A percentile compares a stretch with the other conserved stretches of the same genome.
phyloP scores from a whole-genome alignment of 2,329 filamentous ascomycete species.

The Penicillium sclerotiorum region DNA sequence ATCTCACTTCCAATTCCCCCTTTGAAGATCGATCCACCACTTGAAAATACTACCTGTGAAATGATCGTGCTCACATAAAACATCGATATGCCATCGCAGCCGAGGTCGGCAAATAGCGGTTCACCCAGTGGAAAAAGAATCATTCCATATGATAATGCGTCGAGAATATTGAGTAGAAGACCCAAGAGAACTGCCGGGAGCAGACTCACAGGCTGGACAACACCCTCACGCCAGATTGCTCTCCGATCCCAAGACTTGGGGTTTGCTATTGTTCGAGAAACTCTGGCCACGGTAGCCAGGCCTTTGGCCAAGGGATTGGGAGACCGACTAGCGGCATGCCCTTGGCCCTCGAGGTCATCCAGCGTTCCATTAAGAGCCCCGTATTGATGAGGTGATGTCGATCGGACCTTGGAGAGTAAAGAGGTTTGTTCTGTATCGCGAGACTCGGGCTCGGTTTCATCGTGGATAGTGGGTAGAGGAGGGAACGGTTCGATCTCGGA shows the following conservation, averaged over 20 bases:
- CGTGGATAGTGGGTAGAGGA: conserved; percentile 17
- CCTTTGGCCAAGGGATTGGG: conserved; percentile 18
- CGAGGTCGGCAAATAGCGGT: conserved; percentile 80
- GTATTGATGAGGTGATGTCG: conserved; percentile 34
- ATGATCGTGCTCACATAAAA: conserved; percentile 98
- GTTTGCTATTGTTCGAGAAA: conserved; percentile 49
- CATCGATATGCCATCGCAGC: conserved; percentile 93
- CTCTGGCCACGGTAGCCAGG: conserved; percentile 23
- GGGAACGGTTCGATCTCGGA: conserved; percentile 20
- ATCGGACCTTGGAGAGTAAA: conserved; percentile 34
- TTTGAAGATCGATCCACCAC: conserved; percentile 80
- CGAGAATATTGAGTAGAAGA: conserved; percentile 85
- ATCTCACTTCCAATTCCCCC: conserved; percentile 94
- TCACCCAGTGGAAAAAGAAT: conserved; percentile 92
- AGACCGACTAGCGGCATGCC: conserved; percentile 9
- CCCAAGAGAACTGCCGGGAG: conserved; percentile 88
- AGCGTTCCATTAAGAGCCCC: too few species aligned
- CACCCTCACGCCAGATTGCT: conserved; percentile 63
- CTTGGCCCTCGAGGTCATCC: conserved; percentile 37
- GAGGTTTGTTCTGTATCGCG: conserved; percentile 40
- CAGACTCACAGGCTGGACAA: conserved; percentile 70
- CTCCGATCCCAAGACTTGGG: conserved; percentile 73
- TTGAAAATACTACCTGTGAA: conserved; percentile 86
- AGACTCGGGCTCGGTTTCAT: conserved; percentile 31
- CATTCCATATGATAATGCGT: conserved; percentile 95